Evolutionary conservation across 2,329 filamentous ascomycete species (phyloP), one percentile per base, ranked within the genome.

Genomic region (Chrysosporium queenslandicum): DNA sequence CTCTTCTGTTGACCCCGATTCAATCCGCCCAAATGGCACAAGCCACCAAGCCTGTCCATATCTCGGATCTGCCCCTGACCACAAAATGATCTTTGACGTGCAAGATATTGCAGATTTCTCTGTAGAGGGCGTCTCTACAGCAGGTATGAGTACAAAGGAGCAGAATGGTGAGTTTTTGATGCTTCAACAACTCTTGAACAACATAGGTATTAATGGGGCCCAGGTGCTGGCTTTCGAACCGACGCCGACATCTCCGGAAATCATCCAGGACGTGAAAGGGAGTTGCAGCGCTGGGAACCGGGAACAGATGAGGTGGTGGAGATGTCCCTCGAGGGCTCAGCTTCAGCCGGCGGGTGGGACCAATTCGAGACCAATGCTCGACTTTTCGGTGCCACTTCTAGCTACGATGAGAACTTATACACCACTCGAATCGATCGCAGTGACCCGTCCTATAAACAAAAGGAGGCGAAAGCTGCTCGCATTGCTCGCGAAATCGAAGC

Each of bases 361-460:
- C 92, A 98, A 67, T 98, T 98, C 64, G 86, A 87, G 53, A 83
- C 80, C 57, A 97, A 97, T 63, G 87, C 94, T 69, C 78, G 82
- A 52, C 80, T 88, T 27, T 97, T 95, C 64, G 92, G 92, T 32
- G 72, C 94, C 36, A 87, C 82, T 68, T 92, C 86, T 49, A 88
- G 89, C 61, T 98, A 97, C 66, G 83, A 97, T 63, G 92, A 97
- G 70, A 89, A 87, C 60, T 81, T 92, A 40, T 98, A 98, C 71
- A 98, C 92, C 1, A 98, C 92, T 8, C 73, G 80, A 37, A 94
- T 98, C 63, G 82, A 98, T 69, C 87, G 83, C 63, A 86, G 71
- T 57, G 83, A 94, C 61, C 90, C 92, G 1, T 77, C 85, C 50
- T 96, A 94, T 69, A 83, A 80, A 58, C 81, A 87, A 66, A 81